phyloP scores from a whole-genome alignment of 805 yeast genomes.

The Candida pini region DNA sequence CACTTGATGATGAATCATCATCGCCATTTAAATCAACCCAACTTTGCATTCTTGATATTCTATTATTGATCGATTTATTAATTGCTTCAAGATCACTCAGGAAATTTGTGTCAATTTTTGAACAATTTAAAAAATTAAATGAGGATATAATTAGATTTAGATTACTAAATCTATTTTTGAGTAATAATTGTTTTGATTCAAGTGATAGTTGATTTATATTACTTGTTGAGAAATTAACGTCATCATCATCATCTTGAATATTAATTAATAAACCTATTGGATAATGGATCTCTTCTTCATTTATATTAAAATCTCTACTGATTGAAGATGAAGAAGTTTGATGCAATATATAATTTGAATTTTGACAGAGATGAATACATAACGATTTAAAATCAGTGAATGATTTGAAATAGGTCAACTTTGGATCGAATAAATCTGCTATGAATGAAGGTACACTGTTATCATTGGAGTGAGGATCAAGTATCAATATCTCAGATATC shows the following conservation, averaged over 20 bases:
- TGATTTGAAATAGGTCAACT: conserved; percentile 4
- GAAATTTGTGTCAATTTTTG: conserved; percentile 1
- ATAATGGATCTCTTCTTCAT: conserved; percentile 18
- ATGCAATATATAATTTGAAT: conserved; percentile 10
- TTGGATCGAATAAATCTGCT: conserved; percentile 4
- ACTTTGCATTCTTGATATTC: conserved; percentile 33
- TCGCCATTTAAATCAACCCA: conserved; percentile 39
- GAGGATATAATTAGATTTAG: conserved; percentile 18
- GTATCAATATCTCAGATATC: conserved; percentile 7
- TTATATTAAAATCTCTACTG: neutral
- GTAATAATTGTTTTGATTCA: conserved; percentile 6
- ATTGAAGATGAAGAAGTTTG: too few species aligned
- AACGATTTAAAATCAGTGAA: conserved; percentile 9
- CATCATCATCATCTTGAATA: conserved; percentile 5
- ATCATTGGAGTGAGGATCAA: conserved; percentile 3
- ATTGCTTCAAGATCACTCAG: conserved; percentile 7
- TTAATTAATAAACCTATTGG: conserved; percentile 19
- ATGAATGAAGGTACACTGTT: conserved; percentile 8
- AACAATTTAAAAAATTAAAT: conserved; percentile 5
- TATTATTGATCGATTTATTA: conserved; percentile 10
- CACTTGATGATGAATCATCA: too few species aligned
- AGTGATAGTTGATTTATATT: too few species aligned
- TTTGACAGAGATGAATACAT: conserved; percentile 8
- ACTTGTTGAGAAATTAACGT: too few species aligned
- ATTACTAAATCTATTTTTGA: conserved; percentile 24